These are phyloP conservation scores for Stipa capillata DNA, from an alignment of 176 grass and related monocot species.

Conservation along the genomic window DNA sequence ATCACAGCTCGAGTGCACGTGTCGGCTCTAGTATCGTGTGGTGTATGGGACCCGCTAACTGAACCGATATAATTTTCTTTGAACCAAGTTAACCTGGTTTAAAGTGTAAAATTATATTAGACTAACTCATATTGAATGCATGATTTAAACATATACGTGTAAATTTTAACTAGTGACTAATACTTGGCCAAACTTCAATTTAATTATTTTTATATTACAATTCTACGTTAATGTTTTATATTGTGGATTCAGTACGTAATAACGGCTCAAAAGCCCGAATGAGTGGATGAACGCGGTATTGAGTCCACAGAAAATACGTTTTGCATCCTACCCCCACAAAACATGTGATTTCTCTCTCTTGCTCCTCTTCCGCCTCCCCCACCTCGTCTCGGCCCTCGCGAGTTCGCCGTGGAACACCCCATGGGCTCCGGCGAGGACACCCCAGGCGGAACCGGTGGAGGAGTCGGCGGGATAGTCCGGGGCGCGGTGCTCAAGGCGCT, in stretches of 20 bases:
- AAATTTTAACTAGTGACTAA: too few species aligned
- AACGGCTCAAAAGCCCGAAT: not conserved
- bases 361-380: not conserved
- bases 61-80: too few species aligned
- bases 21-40: too few species aligned
- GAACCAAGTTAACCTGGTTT: too few species aligned
- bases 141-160: too few species aligned
- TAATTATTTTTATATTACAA: too few species aligned
- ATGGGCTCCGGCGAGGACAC: slow-evolving; percentile 57
- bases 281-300: not conserved
- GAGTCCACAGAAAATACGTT: not conserved
- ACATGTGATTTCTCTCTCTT: not conserved
- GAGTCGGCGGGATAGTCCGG: slow-evolving; percentile 34
- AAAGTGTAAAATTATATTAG: too few species aligned
- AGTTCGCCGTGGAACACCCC: slow-evolving; percentile 27
- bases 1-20: too few species aligned
- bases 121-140: too few species aligned
- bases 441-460: slow-evolving; percentile 19
- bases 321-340: not conserved
- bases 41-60: too few species aligned
- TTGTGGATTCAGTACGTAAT: not conserved
- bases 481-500: slow-evolving; percentile 79
- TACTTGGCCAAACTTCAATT: too few species aligned
- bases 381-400: slow-evolving; percentile 7
- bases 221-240: too few species aligned